Evolutionary conservation across 139 green algal species (phyloP), one percentile per base, ranked within the genome.

Genomic region (Volvox reticuliferus): DNA sequence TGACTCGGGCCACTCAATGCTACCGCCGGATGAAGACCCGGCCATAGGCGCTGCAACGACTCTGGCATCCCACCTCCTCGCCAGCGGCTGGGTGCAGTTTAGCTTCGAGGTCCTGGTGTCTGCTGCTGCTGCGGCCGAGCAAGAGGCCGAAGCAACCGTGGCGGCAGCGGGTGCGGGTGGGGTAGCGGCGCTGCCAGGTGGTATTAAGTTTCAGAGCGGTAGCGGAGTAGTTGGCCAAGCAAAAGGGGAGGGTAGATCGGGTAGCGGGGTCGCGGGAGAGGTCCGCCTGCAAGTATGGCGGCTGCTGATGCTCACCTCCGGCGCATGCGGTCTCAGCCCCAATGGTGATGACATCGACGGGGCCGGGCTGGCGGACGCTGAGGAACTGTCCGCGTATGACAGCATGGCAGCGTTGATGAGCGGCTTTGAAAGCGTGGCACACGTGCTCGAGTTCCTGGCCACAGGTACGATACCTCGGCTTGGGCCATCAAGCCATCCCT

Each of bases 401-500:
- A 77, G 26, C 36, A 35, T 35, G 26, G 83, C 83, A 35, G 32
- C 36, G 35, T 68, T 80, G 24, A 67, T 89, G 83, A 44, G 83
- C 67, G 83, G 83, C 35, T 89, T 89, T 26, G 68, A 73, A 12
- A 63, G 83, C 35, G 83, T 89, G 24, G 68, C 36, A 2, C 30
- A 44, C 6, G 83, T 80, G 22, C 83, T 89, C 24, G 67, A 80
- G 36, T 89, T 89, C 83, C 50, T 89, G 83, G 83, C 83, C 1
- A 68, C 68, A 68, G 83, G 83, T 89, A 71, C 32, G 63, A 12
- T 19, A 55, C 44, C 44, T 55, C 5, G 44, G 5, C 44, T 55
- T 55, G 44, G 9, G 44, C n/a, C n/a, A n/a, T n/a, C n/a, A n/a
- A n/a, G n/a, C n/a, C n/a, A n/a, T n/a, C n/a, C n/a, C n/a, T n/a